Evolutionary conservation across 176 grass and related monocot species (phyloP).

Genomic region (Otatea glauca): DNA sequence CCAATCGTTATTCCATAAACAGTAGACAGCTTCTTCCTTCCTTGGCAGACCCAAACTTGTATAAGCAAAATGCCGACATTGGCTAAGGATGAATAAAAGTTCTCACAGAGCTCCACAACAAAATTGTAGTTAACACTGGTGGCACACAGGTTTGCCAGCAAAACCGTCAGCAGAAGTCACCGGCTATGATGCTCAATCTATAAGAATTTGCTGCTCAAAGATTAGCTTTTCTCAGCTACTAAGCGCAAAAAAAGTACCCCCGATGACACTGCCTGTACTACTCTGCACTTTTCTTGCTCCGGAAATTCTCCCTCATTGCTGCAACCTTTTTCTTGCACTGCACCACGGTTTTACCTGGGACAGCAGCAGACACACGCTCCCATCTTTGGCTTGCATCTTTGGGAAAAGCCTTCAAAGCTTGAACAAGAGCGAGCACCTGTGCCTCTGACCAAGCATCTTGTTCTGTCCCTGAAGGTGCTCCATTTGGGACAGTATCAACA

Average conservation of each 20-base stretch:
- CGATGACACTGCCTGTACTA: slow-evolving; percentile 14
- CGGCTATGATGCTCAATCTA: slow-evolving; percentile 26
- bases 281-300: slow-evolving; percentile 78
- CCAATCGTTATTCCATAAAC: slow-evolving; percentile 30
- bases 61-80: neutral
- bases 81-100: neutral
- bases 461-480: slow-evolving; percentile 49
- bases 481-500: slow-evolving; percentile 46
- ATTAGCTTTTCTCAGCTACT: neutral
- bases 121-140: slow-evolving; percentile 35
- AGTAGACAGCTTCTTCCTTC: slow-evolving; percentile 36
- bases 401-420: slow-evolving; percentile 91
- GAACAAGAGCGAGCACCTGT: slow-evolving; percentile 85
- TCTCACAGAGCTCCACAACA: neutral
- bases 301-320: slow-evolving; percentile 80
- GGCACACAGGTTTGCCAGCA: neutral
- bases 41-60: neutral
- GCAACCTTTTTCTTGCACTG: slow-evolving; percentile 98
- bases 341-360: slow-evolving; percentile 88
- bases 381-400: slow-evolving; percentile 94
- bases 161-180: neutral
- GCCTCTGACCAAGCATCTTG: slow-evolving; percentile 84
- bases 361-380: slow-evolving; percentile 93
- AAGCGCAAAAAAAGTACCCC: neutral
- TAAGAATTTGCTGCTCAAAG: slow-evolving; percentile 17